A percentile compares a stretch with the other conserved stretches of the same genome.
Evolutionary conservation across 179 eudicot genomes (phyloP).

Genomic region (Sideroxylon spinosum): DNA sequence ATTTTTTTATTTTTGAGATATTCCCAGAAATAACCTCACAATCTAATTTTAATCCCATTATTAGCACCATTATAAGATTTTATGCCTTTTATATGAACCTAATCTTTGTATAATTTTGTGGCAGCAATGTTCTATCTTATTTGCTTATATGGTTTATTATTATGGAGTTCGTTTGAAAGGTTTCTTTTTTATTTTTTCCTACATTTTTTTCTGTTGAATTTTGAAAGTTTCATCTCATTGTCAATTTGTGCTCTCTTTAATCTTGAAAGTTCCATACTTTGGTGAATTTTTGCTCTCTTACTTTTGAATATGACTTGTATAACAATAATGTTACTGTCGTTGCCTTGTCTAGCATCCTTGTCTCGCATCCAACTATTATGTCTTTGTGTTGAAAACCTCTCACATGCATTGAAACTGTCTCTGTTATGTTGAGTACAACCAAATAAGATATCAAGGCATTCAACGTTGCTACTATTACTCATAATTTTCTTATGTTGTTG

Average conservation of each 20-base stretch:
- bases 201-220: background rate
- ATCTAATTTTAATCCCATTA: slow-evolving; percentile 1
- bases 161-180: background rate
- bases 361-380: background rate
- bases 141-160: background rate
- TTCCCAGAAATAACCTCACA: background rate
- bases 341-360: background rate
- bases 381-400: slow-evolving; percentile 2
- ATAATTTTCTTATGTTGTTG: background rate
- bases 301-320: background rate
- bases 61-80: background rate
- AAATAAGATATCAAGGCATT: background rate
- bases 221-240: background rate
- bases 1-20: no score
- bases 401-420: background rate
- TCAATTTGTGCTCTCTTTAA: background rate
- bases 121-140: background rate
- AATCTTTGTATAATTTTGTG: background rate
- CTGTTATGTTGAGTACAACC: background rate
- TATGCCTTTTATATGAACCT: background rate
- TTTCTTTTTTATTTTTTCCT: background rate
- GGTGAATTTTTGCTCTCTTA: background rate
- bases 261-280: background rate
- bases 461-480: no score
- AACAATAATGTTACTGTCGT: background rate